Conservation (phyloP, 768 basidiomycete genomes). For the Trametes villosa region DNA sequence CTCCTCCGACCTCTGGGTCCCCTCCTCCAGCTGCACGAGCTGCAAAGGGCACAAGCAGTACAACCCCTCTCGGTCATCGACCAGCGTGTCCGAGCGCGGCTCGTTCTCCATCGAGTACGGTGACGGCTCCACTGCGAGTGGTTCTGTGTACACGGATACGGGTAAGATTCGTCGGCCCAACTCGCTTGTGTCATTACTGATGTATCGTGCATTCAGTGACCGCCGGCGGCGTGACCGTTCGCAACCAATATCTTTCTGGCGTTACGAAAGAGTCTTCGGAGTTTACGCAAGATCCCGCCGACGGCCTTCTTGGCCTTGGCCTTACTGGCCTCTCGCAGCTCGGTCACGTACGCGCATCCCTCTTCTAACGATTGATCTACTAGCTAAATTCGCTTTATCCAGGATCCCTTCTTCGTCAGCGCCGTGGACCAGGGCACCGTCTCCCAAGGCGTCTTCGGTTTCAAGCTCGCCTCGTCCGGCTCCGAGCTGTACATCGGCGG, state of each 20-base stretch:
- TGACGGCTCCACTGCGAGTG: slow-evolving; percentile 37
- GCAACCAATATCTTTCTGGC: slow-evolving; percentile 19
- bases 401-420: slow-evolving; percentile 32
- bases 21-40: slow-evolving; percentile 23
- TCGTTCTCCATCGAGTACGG: slow-evolving; percentile 39
- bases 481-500: slow-evolving; percentile 43
- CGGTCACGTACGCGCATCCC: not conserved
- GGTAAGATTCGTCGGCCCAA: slow-evolving; percentile 14
- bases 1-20: slow-evolving; percentile 33
- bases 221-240: slow-evolving; percentile 31
- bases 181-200: not conserved
- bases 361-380: not conserved
- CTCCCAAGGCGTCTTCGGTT: slow-evolving; percentile 27
- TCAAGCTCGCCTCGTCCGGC: slow-evolving; percentile 33
- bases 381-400: not conserved
- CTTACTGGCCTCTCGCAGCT: slow-evolving; percentile 30
- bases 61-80: slow-evolving; percentile 27
- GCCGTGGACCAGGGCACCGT: slow-evolving; percentile 27
- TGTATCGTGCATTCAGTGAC: slow-evolving; percentile 19
- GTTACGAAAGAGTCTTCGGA: slow-evolving; percentile 9
- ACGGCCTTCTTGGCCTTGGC: slow-evolving; percentile 33
- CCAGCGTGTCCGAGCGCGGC: slow-evolving; percentile 24
- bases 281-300: slow-evolving; percentile 12
- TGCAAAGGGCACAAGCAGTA: slow-evolving; percentile 26
- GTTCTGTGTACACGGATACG: slow-evolving; percentile 38